These are phyloP conservation scores for Aureobasidium zeae DNA, from an alignment of 2,329 filamentous ascomycete species.

Conservation along the genomic window DNA sequence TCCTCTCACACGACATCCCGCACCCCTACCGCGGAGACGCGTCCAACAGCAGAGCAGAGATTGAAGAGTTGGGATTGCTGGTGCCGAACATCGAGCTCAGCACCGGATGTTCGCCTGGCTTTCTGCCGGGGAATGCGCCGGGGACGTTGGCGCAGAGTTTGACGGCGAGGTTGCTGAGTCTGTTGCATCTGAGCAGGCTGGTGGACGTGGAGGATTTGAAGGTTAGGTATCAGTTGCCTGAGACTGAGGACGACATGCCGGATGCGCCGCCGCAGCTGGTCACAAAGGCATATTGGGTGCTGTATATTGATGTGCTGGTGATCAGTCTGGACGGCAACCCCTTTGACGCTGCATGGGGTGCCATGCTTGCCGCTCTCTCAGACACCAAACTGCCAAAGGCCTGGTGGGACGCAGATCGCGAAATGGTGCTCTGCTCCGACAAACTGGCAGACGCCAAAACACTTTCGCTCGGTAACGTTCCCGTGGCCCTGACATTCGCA, in stretches of 20 bases:
- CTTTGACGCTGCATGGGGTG: conserved; percentile 84
- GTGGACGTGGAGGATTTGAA: conserved; percentile 59
- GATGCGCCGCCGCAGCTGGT: conserved; percentile 34
- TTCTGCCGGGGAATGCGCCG: conserved; percentile 75
- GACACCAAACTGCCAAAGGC: conserved; percentile 71
- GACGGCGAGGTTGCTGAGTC: conserved; percentile 66
- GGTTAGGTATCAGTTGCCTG: conserved; percentile 47
- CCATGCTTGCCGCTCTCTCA: conserved; percentile 68
- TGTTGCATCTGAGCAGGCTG: conserved; percentile 63
- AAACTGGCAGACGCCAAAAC: conserved; percentile 43
- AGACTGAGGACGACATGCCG: conserved; percentile 40
- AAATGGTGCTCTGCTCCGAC: conserved; percentile 67
- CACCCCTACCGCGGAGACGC: conserved; percentile 41
- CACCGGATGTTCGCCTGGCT: conserved; percentile 79
- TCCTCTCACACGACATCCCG: conserved; percentile 65
- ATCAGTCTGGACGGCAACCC: conserved; percentile 86
- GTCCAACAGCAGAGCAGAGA: conserved; percentile 26
- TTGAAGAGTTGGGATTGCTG: conserved; percentile 55
- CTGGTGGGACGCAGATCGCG: conserved; percentile 73
- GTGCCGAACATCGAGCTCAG: conserved; percentile 91
- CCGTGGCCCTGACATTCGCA: conserved; percentile 66
- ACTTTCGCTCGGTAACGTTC: conserved; percentile 56
- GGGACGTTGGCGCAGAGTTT: conserved; percentile 73
- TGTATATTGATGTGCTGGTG: conserved; percentile 93
- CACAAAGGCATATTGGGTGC: conserved; percentile 82